These are phyloP conservation scores for Arthrobotrys musiformis DNA, from an alignment of 2,329 filamentous ascomycete species.

Conservation along the genomic window DNA sequence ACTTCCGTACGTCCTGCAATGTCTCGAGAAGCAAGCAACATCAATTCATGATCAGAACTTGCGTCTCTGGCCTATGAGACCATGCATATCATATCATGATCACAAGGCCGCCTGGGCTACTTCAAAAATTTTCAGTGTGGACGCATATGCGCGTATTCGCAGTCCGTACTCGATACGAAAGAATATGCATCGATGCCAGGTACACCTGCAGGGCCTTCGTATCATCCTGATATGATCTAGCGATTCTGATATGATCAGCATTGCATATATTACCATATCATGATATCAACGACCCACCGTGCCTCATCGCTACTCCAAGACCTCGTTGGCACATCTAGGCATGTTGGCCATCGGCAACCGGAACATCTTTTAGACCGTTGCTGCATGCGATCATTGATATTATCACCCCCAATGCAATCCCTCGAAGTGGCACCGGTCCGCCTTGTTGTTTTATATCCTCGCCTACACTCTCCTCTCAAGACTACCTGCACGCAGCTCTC, in stretches of 20 bases:
- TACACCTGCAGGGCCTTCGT: neutral
- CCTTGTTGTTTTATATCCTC: neutral
- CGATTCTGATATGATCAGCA: neutral
- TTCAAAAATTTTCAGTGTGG: neutral
- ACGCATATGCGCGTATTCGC: neutral
- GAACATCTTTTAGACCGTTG: constrained; percentile 9
- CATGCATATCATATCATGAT: neutral
- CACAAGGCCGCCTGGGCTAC: neutral
- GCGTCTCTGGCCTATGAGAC: neutral
- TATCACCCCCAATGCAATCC: no score
- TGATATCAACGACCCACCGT: neutral
- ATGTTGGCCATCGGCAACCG: constrained; percentile 28
- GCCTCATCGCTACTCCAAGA: neutral
- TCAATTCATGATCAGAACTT: neutral
- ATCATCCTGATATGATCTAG: constrained; percentile 16
- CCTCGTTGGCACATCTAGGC: neutral
- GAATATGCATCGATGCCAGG: constrained; percentile 3
- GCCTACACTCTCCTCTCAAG: neutral
- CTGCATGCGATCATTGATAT: constrained; percentile 8
- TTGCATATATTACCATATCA: constrained; percentile 10
- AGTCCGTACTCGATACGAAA: constrained; percentile 6
- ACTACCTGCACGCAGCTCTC: neutral
- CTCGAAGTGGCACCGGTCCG: neutral
- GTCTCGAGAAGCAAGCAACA: neutral
- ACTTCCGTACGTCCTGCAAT: neutral